phyloP scores from a whole-genome alignment of 148 eudicot species.

The Dysphania ambrosioides region DNA sequence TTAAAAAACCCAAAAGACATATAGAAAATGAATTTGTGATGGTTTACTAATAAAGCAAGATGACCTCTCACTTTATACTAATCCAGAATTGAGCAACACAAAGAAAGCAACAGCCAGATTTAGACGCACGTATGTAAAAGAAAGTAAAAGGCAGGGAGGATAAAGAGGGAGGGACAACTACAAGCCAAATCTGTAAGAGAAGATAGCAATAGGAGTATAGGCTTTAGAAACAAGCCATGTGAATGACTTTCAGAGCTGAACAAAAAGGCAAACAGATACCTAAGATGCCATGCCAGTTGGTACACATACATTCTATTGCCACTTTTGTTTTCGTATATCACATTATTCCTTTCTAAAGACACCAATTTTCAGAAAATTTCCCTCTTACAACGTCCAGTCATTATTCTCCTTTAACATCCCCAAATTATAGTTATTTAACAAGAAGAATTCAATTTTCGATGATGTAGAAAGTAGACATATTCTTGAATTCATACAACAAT shows the following conservation, averaged over 20 bases:
- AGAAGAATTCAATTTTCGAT: background rate
- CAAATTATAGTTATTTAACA: background rate
- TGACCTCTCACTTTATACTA: background rate
- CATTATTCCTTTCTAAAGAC: background rate
- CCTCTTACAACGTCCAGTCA: background rate
- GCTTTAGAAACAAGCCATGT: background rate
- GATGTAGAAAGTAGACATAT: too few relatives aligned
- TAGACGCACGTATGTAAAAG: background rate
- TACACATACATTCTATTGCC: background rate
- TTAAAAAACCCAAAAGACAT: background rate
- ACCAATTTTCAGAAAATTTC: too few relatives aligned
- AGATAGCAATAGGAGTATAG: background rate
- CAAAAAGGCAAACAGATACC: too few relatives aligned
- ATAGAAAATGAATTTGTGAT: background rate
- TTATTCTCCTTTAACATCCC: background rate
- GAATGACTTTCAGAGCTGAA: background rate
- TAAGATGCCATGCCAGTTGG: background rate
- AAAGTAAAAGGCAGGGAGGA: background rate
- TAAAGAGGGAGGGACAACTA: background rate
- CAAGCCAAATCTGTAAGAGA: background rate
- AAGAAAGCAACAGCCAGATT: too few relatives aligned
- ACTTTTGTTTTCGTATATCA: background rate
- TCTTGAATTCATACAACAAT: background rate
- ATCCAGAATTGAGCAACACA: background rate
- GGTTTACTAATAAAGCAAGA: background rate